These are phyloP conservation scores for Brettanomyces naardenensis DNA, from an alignment of 805 yeast genomes.

Conservation along the genomic window DNA sequence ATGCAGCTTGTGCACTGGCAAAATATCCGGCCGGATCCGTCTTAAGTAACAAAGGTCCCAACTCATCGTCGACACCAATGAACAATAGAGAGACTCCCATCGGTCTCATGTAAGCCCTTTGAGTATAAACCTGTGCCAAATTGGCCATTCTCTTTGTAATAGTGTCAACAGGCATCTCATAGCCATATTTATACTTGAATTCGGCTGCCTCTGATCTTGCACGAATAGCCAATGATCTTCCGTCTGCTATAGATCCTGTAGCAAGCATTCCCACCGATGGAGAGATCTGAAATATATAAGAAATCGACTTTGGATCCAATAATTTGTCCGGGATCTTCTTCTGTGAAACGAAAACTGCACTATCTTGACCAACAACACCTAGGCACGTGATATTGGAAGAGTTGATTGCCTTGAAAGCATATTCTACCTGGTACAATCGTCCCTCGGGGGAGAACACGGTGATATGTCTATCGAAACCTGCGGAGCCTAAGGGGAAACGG, in stretches of 20 bases:
- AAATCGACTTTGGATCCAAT: slow-evolving; percentile 78
- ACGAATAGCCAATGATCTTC: slow-evolving; percentile 79
- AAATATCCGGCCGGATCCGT: slow-evolving; percentile 97
- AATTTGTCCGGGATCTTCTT: slow-evolving; percentile 95
- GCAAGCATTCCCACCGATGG: slow-evolving; percentile 81
- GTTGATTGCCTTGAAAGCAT: slow-evolving; percentile 85
- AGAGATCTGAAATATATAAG: slow-evolving; percentile 79
- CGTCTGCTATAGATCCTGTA: slow-evolving; percentile 95
- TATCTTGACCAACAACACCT: slow-evolving; percentile 80
- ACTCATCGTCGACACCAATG: slow-evolving; percentile 79
- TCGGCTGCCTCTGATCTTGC: slow-evolving; percentile 96
- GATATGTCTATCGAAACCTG: slow-evolving; percentile 99
- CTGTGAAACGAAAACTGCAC: slow-evolving; percentile 84
- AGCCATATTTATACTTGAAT: slow-evolving; percentile 88
- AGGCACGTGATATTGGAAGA: slow-evolving; percentile 84
- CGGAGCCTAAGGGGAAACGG: slow-evolving; percentile 40
- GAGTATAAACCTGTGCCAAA: slow-evolving; percentile 90
- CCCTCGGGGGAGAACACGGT: slow-evolving; percentile 99
- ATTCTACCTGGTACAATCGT: slow-evolving; percentile 93
- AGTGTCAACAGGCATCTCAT: slow-evolving; percentile 93
- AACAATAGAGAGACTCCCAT: slow-evolving; percentile 90
- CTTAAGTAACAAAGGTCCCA: slow-evolving; percentile 84
- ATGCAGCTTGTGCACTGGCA: slow-evolving; percentile 82
- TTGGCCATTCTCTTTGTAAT: slow-evolving; percentile 94
- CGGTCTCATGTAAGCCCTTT: slow-evolving; percentile 98